phyloP scores from a whole-genome alignment of 2,329 filamentous ascomycete species.

The Gliomastix tumulicola region DNA sequence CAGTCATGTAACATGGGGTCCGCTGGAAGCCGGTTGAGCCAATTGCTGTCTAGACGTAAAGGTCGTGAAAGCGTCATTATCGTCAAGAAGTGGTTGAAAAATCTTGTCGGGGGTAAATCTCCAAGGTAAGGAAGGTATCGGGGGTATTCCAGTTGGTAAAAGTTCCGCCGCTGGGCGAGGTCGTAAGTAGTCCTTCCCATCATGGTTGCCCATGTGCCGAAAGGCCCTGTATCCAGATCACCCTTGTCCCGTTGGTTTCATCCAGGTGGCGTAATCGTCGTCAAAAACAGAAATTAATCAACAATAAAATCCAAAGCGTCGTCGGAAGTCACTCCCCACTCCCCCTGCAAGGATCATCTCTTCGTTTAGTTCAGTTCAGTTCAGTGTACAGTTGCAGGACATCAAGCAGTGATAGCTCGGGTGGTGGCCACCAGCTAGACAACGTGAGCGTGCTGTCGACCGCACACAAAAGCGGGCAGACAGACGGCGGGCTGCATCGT shows the following conservation, averaged over 20 bases:
- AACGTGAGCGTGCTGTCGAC: too few species aligned
- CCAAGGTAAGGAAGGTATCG: constrained; percentile 14
- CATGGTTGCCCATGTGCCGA: constrained; percentile 33
- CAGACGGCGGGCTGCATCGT: too few species aligned
- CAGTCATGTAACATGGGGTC: too few species aligned
- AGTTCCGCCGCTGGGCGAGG: too few species aligned
- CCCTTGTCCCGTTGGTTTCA: constrained; percentile 28
- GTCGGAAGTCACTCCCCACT: too few species aligned
- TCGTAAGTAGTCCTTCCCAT: constrained; percentile 23
- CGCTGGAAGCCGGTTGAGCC: constrained; percentile 23
- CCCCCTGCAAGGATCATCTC: too few species aligned
- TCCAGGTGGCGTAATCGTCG: constrained; percentile 27
- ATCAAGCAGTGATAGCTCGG: too few species aligned
- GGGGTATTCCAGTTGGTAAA: constrained; percentile 14
- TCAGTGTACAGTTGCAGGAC: not conserved
- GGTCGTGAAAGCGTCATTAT: constrained; percentile 39
- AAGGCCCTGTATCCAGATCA: constrained; percentile 32
- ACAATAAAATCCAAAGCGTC: too few species aligned
- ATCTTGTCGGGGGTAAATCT: constrained; percentile 21
- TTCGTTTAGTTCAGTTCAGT: too few species aligned
- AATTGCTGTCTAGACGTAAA: constrained; percentile 36
- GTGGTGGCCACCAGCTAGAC: too few species aligned
- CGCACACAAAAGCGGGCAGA: too few species aligned
- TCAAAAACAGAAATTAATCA: too few species aligned
- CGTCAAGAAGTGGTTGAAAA: constrained; percentile 31